Evolutionary conservation across 2,329 filamentous ascomycete genomes (phyloP).

Genomic region (Botryosphaeria dothidea): DNA sequence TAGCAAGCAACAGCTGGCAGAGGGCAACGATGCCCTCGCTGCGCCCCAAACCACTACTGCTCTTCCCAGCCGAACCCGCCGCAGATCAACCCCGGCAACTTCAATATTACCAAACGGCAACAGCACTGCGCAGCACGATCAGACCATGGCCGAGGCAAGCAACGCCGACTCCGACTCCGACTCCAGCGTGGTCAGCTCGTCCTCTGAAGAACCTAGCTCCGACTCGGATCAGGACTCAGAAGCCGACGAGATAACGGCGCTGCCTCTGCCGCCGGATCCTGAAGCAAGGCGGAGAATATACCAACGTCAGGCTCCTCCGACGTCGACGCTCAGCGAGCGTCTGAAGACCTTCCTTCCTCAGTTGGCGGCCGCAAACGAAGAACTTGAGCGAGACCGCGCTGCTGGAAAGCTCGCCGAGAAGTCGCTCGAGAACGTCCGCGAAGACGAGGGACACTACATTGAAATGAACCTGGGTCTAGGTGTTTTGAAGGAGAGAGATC

Average conservation of each 20-base stretch:
- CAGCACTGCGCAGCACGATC: background rate
- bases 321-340: slow-evolving; percentile 23
- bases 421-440: slow-evolving; percentile 37
- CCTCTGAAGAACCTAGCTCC: slow-evolving; percentile 40
- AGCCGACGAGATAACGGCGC: slow-evolving; percentile 2
- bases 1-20: background rate
- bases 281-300: slow-evolving; percentile 10
- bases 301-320: background rate
- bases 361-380: slow-evolving; percentile 45
- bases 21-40: background rate
- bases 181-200: slow-evolving; percentile 23
- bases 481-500: slow-evolving; percentile 44
- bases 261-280: slow-evolving; percentile 4
- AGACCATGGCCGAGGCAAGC: background rate
- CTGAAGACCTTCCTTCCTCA: slow-evolving; percentile 45
- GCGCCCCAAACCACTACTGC: background rate
- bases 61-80: slow-evolving; percentile 3
- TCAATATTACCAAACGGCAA: background rate
- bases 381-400: slow-evolving; percentile 41
- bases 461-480: slow-evolving; percentile 50
- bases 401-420: slow-evolving; percentile 39
- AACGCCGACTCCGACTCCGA: slow-evolving; percentile 11
- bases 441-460: slow-evolving; percentile 37
- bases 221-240: slow-evolving; percentile 30
- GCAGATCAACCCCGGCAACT: background rate